Evolutionary conservation across 331 rosid genomes (phyloP), one percentile per base, ranked within the genome.

Genomic region (Quercus tomentella): DNA sequence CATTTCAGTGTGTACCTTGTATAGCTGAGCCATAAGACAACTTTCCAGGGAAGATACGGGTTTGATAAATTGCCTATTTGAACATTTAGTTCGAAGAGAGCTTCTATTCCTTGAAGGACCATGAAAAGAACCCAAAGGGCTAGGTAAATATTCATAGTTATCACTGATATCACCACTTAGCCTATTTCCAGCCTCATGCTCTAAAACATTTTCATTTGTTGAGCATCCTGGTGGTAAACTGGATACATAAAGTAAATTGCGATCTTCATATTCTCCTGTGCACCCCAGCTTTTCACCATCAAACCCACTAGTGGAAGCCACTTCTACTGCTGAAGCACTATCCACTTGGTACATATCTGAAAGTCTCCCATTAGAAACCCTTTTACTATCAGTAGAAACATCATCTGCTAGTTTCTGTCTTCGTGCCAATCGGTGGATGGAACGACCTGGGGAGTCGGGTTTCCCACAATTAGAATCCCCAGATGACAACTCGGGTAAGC

Each of bases 11-110:
- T 70, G 87, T 62, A 86, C 90, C 69, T 73, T 88, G 86, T 78
- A 84, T 20, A 89, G 88, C 73, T 93, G 94, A 78, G 97, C 89
- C 90, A 88, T 56, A 14, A 90, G 86, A 82, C 97, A 92, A 87
- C 97, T 86, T 70, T 92, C 94, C 43, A 92, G 81, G 10, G 98
- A 90, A 84, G 74, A 90, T 56, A 77, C 52, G 1, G 96, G 93
- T 72, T 73, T 85, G 73, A 60, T 55, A 66, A 58, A 73, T 77
- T 77, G 85, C 17, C 84, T 70, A 73, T 51, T 30, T 56, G 78
- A 78, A 54, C 49, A 79, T 79, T 79, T 80, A 72, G 85, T 56
- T 83, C 86, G 76, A 52, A 89, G 69, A 75, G 86, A 81, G 76
- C 88, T 88, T 86, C 74, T 90, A 55, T 84, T 89, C 72, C 84